Base-by-base conservation (phyloP, 2,329 filamentous ascomycete genomes). In the Daldinia sp. region DNA sequence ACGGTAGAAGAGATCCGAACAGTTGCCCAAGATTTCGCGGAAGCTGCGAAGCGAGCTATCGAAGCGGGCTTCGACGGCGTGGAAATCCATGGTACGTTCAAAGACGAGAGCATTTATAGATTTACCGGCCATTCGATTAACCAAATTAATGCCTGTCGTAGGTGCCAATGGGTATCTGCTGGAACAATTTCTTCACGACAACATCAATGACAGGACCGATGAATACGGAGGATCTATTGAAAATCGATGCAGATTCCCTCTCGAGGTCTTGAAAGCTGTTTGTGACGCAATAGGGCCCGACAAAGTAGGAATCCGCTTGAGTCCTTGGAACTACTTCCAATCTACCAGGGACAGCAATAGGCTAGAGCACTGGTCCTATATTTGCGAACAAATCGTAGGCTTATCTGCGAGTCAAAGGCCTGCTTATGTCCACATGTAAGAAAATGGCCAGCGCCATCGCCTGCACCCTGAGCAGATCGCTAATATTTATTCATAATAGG, bases 1-100 rank as follows among this genome's bases (percentile, higher is more conserved):
- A 88, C 85, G 0, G 77, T 83, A 15, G 77, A 82, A 1, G 89
- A 93, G 48, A 93, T 94, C 58, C 81, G 85, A 54, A 75, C 83
- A 3, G 78, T 89, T 61, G 90, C 90, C 75, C 72, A 73, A 4
- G 85, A 85, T 1, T 93, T 85, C 77, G 84, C 81, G 0, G 82
- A 80, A 0, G 82, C 81, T 0, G 79, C 82, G 0, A 79, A 81
- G 68, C 77, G 85, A 9, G 83, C 90, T 1, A 74, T 92, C 1
- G 79, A 82, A 45, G 86, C 85, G 1, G 90, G 90, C 0, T 88
- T 90, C 39, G 90, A 92, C 71, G 69, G 72, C 1, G 69, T 73
- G 0, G 89, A 92, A 65, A 74, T 79, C 37, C 78, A 81, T 62
- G 2, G 77, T 77, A 19, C 70, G 75, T 43, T 64, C 21, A 70